Evolutionary conservation across 768 basidiomycete species (phyloP).

Genomic region (Mycena albidolilacea): DNA sequence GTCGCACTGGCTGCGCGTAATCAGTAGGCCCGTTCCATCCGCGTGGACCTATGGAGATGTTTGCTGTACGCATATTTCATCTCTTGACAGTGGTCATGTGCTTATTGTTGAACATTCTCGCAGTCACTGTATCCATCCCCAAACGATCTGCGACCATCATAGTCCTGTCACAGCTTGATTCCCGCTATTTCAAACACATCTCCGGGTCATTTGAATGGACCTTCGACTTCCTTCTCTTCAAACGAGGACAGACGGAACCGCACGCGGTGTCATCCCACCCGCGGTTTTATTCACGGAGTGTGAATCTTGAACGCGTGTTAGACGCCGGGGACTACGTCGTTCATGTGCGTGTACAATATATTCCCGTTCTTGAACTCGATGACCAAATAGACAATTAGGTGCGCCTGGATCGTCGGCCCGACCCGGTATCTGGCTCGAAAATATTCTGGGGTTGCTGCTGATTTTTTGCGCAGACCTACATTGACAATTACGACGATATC

Average conservation of each 20-base stretch:
- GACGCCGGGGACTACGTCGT: conserved; percentile 49
- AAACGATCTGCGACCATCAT: conserved; percentile 49
- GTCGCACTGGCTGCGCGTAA: conserved; percentile 46
- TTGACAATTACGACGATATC: not conserved
- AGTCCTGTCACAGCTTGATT: conserved; percentile 55
- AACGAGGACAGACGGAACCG: conserved; percentile 46
- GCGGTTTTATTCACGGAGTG: conserved; percentile 40
- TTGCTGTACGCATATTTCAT: conserved; percentile 38
- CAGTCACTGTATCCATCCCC: conserved; percentile 54
- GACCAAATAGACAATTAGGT: not conserved
- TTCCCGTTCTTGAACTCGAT: not conserved
- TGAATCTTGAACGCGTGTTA: conserved; percentile 45
- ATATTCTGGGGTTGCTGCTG: not conserved
- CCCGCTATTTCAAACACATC: conserved; percentile 51
- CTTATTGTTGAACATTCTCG: not conserved
- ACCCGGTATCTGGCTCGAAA: not conserved
- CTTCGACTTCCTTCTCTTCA: conserved; percentile 55
- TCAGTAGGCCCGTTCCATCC: conserved; percentile 22
- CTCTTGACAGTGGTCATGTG: not conserved
- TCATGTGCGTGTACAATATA: conserved; percentile 39
- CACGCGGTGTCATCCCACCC: conserved; percentile 39
- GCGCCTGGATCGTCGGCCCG: not conserved
- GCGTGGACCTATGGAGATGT: conserved; percentile 47
- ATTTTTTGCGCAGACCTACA: not conserved
- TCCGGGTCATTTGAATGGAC: conserved; percentile 44